Evolutionary conservation across 2,329 filamentous ascomycete genomes (phyloP).

Genomic region (Trichoderma sp.): DNA sequence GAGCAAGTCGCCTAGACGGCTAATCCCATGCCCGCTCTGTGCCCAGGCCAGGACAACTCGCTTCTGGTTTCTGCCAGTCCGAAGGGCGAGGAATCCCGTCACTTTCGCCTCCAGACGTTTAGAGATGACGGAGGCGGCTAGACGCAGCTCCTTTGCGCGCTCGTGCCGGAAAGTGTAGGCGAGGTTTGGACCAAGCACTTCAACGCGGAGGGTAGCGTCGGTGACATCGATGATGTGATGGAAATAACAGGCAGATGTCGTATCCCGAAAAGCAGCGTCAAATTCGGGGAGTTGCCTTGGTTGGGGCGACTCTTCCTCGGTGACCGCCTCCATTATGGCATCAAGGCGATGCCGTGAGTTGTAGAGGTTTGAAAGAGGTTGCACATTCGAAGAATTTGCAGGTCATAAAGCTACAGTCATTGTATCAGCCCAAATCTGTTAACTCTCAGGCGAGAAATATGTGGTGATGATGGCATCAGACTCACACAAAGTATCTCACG

Average conservation of each 20-base stretch:
- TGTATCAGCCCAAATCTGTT: neutral
- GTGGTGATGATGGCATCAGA: neutral
- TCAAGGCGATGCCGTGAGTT: neutral
- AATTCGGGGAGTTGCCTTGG: slow-evolving; percentile 24
- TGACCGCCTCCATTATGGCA: neutral
- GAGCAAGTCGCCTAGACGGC: slow-evolving; percentile 34
- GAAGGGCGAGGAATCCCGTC: slow-evolving; percentile 35
- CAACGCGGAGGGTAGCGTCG: slow-evolving; percentile 30
- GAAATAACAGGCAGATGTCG: slow-evolving; percentile 33
- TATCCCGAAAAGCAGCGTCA: slow-evolving; percentile 26
- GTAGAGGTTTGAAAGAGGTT: neutral
- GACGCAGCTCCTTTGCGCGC: slow-evolving; percentile 22
- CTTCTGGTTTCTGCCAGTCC: slow-evolving; percentile 8
- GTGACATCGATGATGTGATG: slow-evolving; percentile 34
- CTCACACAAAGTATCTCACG: neutral
- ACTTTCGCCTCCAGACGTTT: slow-evolving; percentile 34
- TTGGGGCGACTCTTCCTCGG: neutral
- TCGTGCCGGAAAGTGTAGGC: slow-evolving; percentile 33
- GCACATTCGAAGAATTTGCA: neutral
- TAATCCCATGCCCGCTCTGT: slow-evolving; percentile 38
- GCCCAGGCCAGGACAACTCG: slow-evolving; percentile 36
- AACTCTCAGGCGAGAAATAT: neutral
- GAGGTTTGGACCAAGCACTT: slow-evolving; percentile 38
- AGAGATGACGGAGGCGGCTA: slow-evolving; percentile 6
- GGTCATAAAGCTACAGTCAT: neutral